Evolutionary conservation across 2,329 filamentous ascomycete genomes (phyloP).

Genomic region (Seiridium cupressi): DNA sequence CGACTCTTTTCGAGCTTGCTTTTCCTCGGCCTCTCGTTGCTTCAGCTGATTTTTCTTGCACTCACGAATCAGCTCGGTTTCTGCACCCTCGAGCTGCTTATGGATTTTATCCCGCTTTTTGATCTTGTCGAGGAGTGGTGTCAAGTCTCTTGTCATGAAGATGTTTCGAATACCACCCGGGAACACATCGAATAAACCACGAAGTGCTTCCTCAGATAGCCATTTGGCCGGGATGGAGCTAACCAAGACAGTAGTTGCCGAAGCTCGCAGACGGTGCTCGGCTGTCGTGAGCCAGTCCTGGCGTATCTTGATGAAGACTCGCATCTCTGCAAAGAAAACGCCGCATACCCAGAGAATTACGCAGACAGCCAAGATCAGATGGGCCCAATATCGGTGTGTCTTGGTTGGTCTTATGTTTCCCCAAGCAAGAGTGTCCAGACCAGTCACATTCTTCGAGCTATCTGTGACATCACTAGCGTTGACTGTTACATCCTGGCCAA

Average conservation of each 20-base stretch:
- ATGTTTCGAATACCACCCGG: conserved; percentile 93
- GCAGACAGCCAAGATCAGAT: conserved; percentile 74
- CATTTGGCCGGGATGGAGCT: conserved; percentile 88
- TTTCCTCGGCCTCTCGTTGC: conserved; percentile 61
- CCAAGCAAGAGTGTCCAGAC: conserved; percentile 83
- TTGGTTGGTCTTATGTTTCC: conserved; percentile 73
- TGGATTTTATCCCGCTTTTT: conserved; percentile 71
- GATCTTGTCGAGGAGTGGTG: conserved; percentile 81
- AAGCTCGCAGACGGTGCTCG: conserved; percentile 88
- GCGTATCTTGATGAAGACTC: conserved; percentile 86
- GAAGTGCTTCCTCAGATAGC: conserved; percentile 79
- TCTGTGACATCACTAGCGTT: conserved; percentile 26
- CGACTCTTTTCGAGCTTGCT: conserved; percentile 55
- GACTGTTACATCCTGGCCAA: conserved; percentile 49
- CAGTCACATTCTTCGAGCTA: conserved; percentile 41
- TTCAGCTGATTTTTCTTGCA: conserved; percentile 81
- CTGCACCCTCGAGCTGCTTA: conserved; percentile 70
- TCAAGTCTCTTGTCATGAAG: conserved; percentile 92
- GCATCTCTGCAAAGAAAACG: conserved; percentile 82
- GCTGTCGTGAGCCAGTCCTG: conserved; percentile 94
- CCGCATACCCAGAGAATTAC: conserved; percentile 83
- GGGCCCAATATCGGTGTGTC: conserved; percentile 75
- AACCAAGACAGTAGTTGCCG: conserved; percentile 92
- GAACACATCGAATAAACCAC: conserved; percentile 89
- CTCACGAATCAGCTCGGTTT: conserved; percentile 78